A percentile compares a stretch with the other conserved stretches of the same genome.
Evolutionary conservation across 2,329 filamentous ascomycete species (phyloP).

Genomic region (Metarhizium anisopliae): DNA sequence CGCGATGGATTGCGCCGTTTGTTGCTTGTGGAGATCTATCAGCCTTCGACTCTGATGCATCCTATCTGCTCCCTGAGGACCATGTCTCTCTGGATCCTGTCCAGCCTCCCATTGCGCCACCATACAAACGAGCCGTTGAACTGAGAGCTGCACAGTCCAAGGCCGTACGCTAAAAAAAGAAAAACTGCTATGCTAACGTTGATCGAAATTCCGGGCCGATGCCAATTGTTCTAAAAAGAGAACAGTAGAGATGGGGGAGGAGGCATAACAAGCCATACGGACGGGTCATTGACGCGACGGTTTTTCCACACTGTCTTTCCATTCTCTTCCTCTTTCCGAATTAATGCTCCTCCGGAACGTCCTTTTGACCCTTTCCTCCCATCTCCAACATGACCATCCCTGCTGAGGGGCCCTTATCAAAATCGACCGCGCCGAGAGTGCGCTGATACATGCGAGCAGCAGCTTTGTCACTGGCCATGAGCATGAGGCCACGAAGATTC

Average conservation of each 20-base stretch:
- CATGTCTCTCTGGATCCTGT: constrained; percentile 84
- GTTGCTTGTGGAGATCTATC: constrained; percentile 95
- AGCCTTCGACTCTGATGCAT: constrained; percentile 90
- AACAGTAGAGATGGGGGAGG: neutral
- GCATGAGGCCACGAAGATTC: constrained; percentile 48
- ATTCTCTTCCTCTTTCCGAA: neutral
- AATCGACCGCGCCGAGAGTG: constrained; percentile 35
- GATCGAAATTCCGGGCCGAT: neutral
- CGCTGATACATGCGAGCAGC: constrained; percentile 37
- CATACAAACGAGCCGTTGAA: constrained; percentile 86
- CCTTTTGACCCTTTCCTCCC: constrained; percentile 26
- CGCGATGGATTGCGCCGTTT: constrained; percentile 86
- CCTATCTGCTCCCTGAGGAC: constrained; percentile 79
- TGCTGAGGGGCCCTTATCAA: constrained; percentile 30
- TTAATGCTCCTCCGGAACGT: constrained; percentile 22
- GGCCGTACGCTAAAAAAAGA: constrained; percentile 7
- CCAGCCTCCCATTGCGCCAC: constrained; percentile 90
- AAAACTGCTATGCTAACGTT: neutral
- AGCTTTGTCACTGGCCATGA: constrained; percentile 38
- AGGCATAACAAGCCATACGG: neutral
- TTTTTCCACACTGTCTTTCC: neutral
- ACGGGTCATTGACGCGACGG: neutral
- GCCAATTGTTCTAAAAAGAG: neutral
- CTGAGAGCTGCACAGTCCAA: constrained; percentile 36
- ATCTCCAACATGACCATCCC: constrained; percentile 33